Base-by-base conservation (phyloP, 2,329 filamentous ascomycete genomes). In the Calonectria ilicicola region DNA sequence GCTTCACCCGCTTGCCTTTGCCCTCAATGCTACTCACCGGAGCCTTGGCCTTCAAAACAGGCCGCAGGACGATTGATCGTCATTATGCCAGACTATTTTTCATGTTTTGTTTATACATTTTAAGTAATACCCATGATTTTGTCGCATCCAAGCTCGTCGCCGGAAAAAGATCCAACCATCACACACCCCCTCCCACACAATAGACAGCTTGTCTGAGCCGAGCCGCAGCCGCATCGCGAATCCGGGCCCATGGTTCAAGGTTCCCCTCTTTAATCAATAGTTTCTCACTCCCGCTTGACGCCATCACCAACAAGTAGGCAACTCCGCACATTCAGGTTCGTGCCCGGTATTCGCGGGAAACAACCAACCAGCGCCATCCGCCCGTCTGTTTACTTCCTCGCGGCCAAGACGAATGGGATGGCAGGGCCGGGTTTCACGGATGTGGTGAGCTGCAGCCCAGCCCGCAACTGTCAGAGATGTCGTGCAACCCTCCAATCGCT, bases 21-120 rank as follows among this genome's bases (percentile, higher is more conserved):
- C 64, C 69, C 69, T 64, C 74, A 72, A 80, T 79, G 79, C 80
- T 79, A 80, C 78, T 74, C 49, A 67, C 68, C 53, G 56, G 19
- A 64, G 46, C 17, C 40, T 35, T 40, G 38, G 60, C 56, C 56
- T 32, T 21, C 58, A 44, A 40, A 56, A 47, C 46, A 17, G 51
- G 70, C 46, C 64, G 71, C 71, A 66, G 63, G 46, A 77, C 74
- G 72, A 75, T 72, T 38, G 40, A 75, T 77, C 75, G 73, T 74
- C 76, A 76, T 74, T 75, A 76, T 79, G 67, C 66, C 65, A 58
- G 58, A 19, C 27, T 35, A 51, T 67, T 51, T 23, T 63, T 66
- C 35, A 27, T 53, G 51, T 67, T 72, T 69, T 76, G 75, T 56
- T 58, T 71, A 72, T 69, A 71, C 60, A 47, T 40, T 40, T 58